Percentiles rank a stretch among this genome's conserved stretches.
Conservation (phyloP, 345 rosid genomes). For the Aquilaria yunnanensis region DNA sequence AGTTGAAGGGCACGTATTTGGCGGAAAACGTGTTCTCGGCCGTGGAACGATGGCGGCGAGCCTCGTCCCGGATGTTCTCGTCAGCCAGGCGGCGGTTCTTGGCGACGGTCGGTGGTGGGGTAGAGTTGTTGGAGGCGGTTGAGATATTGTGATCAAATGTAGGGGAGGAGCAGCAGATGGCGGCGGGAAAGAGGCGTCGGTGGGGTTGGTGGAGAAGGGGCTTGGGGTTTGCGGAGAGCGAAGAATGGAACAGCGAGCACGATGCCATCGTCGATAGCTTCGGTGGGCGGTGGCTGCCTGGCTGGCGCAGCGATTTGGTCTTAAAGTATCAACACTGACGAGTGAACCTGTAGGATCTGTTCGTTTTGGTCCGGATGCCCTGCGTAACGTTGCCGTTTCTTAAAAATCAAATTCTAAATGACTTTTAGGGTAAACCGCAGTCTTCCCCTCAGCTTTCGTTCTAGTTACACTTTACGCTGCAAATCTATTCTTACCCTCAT, state of each 20-base stretch:
- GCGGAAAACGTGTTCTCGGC: constrained; percentile 47
- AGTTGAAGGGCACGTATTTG: constrained; percentile 70
- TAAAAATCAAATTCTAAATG: too few species aligned
- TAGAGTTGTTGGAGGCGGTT: constrained; percentile 14
- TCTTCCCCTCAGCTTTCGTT: too few species aligned
- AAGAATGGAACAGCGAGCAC: constrained; percentile 22
- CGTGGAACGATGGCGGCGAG: constrained; percentile 47
- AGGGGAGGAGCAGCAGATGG: constrained; percentile 34
- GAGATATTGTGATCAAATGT: constrained; percentile 18
- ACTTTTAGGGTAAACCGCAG: too few species aligned
- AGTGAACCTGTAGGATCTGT: not conserved
- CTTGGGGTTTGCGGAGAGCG: constrained; percentile 23
- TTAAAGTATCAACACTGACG: too few species aligned
- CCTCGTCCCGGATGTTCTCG: constrained; percentile 64
- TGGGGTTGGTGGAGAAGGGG: constrained; percentile 19
- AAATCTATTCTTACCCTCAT: too few species aligned
- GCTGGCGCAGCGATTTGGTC: not conserved
- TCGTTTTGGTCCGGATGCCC: not conserved
- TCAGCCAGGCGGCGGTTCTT: constrained; percentile 37
- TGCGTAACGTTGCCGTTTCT: too few species aligned
- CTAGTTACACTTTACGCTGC: too few species aligned
- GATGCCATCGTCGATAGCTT: constrained; percentile 27
- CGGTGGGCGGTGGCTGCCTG: constrained; percentile 7
- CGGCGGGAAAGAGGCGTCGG: constrained; percentile 10
- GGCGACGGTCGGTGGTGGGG: constrained; percentile 6